Evolutionary conservation across 164 flowering plant genomes (phyloP).

Genomic region (Saururus chinensis): DNA sequence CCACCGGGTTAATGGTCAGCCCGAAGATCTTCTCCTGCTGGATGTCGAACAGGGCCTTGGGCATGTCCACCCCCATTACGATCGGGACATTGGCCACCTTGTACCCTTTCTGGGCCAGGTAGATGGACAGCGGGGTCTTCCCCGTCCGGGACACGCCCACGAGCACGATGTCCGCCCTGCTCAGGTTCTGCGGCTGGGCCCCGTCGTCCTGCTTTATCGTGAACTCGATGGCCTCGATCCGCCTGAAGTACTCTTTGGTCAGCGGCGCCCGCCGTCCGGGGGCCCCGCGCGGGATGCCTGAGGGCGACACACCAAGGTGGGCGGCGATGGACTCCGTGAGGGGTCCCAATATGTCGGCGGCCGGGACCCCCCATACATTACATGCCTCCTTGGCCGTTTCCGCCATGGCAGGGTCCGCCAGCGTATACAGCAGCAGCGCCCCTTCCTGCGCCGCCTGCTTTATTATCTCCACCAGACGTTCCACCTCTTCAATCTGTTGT

Average conservation of each 20-base stretch:
- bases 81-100: slow-evolving; percentile 91
- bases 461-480: slow-evolving; percentile 55
- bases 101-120: slow-evolving; percentile 78
- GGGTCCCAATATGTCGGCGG: slow-evolving; percentile 67
- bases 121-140: slow-evolving; percentile 81
- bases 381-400: slow-evolving; percentile 69
- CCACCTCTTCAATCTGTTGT: slow-evolving; percentile 59
- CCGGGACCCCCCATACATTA: slow-evolving; percentile 61
- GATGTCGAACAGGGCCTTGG: slow-evolving; percentile 49
- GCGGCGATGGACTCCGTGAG: slow-evolving; percentile 70
- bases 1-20: slow-evolving; percentile 59
- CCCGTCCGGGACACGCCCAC: slow-evolving; percentile 90
- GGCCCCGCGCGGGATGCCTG: slow-evolving; percentile 91
- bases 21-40: slow-evolving; percentile 72
- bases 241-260: slow-evolving; percentile 57
- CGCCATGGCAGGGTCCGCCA: slow-evolving; percentile 82
- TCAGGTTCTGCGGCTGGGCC: slow-evolving; percentile 59
- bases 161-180: slow-evolving; percentile 69
- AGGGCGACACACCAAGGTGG: slow-evolving; percentile 77
- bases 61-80: slow-evolving; percentile 60
- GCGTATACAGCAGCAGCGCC: slow-evolving; percentile 72
- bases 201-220: slow-evolving; percentile 97
- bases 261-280: slow-evolving; percentile 43
- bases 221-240: slow-evolving; percentile 86
- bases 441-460: slow-evolving; percentile 88